Evolutionary conservation across 208 protist genomes (phyloP).

Genomic region (Trypanosoma platydactyli): DNA sequence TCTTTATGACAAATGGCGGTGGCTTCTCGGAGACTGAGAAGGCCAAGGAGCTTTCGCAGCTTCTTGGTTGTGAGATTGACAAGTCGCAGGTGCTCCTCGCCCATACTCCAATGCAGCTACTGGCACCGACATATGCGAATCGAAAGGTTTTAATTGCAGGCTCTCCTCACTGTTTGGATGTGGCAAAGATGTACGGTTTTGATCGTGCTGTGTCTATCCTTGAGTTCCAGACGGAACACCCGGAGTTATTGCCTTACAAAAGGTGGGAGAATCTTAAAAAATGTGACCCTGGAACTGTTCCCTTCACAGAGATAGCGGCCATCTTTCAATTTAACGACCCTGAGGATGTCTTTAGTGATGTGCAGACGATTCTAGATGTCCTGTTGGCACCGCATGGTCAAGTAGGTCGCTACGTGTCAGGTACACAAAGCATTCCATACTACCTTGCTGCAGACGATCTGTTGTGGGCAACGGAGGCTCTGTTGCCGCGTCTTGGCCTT

Average conservation of each 20-base stretch:
- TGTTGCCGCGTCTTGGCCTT: conserved; percentile 74
- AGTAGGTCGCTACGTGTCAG: conserved; percentile 52
- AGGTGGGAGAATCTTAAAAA: conserved; percentile 43
- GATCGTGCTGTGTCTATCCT: conserved; percentile 58
- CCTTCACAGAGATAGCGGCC: conserved; percentile 57
- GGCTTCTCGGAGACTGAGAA: conserved; percentile 65
- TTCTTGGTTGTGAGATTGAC: conserved; percentile 58
- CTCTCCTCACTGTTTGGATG: conserved; percentile 36
- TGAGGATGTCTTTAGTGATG: conserved; percentile 78
- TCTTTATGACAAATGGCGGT: conserved; percentile 88
- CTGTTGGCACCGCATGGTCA: conserved; percentile 58
- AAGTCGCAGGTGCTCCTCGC: conserved; percentile 63
- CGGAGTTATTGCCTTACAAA: conserved; percentile 77
- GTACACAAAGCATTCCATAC: conserved; percentile 68
- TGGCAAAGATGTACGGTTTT: conserved; percentile 77
- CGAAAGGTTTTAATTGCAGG: conserved; percentile 74
- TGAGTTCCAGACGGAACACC: conserved; percentile 74
- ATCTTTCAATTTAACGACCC: conserved; percentile 77
- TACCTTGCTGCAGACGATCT: conserved; percentile 75
- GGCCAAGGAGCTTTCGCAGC: conserved; percentile 59
- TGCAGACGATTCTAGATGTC: conserved; percentile 78
- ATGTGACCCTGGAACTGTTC: conserved; percentile 30
- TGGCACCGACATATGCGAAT: conserved; percentile 47
- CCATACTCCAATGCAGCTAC: conserved; percentile 81
- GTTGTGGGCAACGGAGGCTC: conserved; percentile 68